phyloP scores from a whole-genome alignment of 2,329 filamentous ascomycete genomes.

The Claviceps humidiphila region DNA sequence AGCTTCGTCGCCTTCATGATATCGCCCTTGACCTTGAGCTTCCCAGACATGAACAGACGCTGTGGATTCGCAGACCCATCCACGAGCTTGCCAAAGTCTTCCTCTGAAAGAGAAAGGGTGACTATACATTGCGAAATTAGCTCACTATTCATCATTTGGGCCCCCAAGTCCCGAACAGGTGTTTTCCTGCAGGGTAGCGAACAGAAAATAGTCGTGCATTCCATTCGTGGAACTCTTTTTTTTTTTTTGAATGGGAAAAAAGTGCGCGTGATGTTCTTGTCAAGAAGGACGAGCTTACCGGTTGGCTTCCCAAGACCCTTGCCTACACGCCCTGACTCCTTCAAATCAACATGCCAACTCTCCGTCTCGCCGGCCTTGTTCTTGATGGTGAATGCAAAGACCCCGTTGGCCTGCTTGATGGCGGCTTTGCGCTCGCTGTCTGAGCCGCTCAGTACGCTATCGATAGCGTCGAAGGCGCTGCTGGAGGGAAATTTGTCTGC shows the following conservation, averaged over 20 bases:
- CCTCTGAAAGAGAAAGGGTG: constrained; percentile 71
- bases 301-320: constrained; percentile 71
- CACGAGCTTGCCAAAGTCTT: constrained; percentile 75
- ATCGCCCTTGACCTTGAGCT: constrained; percentile 96
- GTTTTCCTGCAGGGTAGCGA: no score
- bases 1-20: constrained; percentile 98
- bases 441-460: constrained; percentile 51
- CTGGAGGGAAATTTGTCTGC: constrained; percentile 79
- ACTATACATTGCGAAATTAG: constrained; percentile 36
- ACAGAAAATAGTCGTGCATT: no score
- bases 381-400: constrained; percentile 89
- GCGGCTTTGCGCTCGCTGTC: constrained; percentile 71
- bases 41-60: constrained; percentile 93
- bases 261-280: not conserved
- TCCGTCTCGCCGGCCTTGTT: constrained; percentile 68
- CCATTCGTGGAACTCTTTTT: not conserved
- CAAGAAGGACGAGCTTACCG: constrained; percentile 39
- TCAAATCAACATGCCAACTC: constrained; percentile 92
- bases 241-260: no score
- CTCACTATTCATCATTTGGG: no score
- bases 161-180: no score
- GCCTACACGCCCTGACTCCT: constrained; percentile 72
- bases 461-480: constrained; percentile 80
- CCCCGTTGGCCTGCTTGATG: constrained; percentile 73
- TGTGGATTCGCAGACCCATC: constrained; percentile 86